Percentiles rank a stretch among this genome's conserved stretches.
phyloP scores from a whole-genome alignment of 2,329 filamentous ascomycete genomes.

The Nemania bipapillata region DNA sequence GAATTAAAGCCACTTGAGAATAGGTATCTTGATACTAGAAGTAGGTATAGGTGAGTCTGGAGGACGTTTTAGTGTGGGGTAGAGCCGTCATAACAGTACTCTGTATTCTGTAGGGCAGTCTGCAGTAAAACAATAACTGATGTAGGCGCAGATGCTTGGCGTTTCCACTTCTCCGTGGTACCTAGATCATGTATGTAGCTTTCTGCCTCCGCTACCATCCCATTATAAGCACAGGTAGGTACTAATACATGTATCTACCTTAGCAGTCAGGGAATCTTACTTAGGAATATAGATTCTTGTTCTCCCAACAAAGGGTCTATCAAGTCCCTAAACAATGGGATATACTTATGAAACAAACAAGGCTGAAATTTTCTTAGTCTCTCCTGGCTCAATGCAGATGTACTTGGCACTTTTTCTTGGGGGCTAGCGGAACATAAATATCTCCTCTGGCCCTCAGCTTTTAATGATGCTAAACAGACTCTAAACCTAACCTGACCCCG shows the following conservation, averaged over 20 bases:
- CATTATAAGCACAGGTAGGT: too few relatives aligned
- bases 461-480: neutral
- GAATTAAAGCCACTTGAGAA: neutral
- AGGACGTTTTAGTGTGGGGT: constrained; percentile 18
- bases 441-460: neutral
- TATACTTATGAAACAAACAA: too few relatives aligned
- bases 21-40: neutral
- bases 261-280: too few relatives aligned
- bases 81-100: too few relatives aligned
- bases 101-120: too few relatives aligned
- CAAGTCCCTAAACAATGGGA: neutral
- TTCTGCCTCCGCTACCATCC: too few relatives aligned
- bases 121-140: neutral
- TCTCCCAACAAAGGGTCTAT: neutral
- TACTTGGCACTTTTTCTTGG: neutral
- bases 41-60: neutral
- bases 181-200: neutral
- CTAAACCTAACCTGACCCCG: neutral
- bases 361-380: too few relatives aligned
- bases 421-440: neutral
- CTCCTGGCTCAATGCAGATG: neutral
- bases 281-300: neutral
- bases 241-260: too few relatives aligned
- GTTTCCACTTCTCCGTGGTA: constrained; percentile 23
- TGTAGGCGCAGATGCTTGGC: constrained; percentile 8